phyloP scores from a whole-genome alignment of 208 protist species.

The Leishmania turanica region DNA sequence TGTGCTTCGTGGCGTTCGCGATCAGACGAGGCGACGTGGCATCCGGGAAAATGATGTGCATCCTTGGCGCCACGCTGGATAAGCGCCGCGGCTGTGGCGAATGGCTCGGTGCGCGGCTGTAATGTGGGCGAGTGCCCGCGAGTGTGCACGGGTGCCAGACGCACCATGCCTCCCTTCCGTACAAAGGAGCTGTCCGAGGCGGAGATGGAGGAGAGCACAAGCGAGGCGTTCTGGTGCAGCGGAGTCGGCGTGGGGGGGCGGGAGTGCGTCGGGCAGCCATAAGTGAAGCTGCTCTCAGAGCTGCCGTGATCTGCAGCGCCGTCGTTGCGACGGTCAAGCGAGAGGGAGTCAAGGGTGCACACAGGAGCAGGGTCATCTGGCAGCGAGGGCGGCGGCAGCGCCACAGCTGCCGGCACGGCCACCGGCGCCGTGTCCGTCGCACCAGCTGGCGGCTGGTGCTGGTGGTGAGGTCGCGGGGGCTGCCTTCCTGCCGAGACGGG shows the following conservation, averaged over 20 bases:
- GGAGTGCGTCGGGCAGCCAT: neutral
- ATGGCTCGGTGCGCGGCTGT: neutral
- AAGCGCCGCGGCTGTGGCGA: neutral
- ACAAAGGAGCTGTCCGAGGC: conserved; percentile 39
- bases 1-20: conserved; percentile 6
- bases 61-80: neutral
- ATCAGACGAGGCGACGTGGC: conserved; percentile 19
- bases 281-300: neutral
- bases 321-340: neutral
- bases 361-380: neutral
- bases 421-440: neutral
- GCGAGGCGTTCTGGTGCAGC: conserved; percentile 19
- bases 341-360: neutral
- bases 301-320: neutral
- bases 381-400: neutral
- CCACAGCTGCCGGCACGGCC: neutral
- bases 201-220: conserved; percentile 51
- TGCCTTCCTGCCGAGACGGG: neutral
- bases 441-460: neutral
- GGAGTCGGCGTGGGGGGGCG: neutral
- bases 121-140: conserved; percentile 2
- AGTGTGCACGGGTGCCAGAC: conserved; percentile 37
- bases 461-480: neutral
- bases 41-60: conserved; percentile 16
- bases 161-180: conserved; percentile 37